Percentiles rank a stretch among this genome's conserved stretches.
These are phyloP conservation scores for Clonostachys rhizophaga DNA, from an alignment of 2,329 filamentous ascomycete genomes.

Conservation along the genomic window DNA sequence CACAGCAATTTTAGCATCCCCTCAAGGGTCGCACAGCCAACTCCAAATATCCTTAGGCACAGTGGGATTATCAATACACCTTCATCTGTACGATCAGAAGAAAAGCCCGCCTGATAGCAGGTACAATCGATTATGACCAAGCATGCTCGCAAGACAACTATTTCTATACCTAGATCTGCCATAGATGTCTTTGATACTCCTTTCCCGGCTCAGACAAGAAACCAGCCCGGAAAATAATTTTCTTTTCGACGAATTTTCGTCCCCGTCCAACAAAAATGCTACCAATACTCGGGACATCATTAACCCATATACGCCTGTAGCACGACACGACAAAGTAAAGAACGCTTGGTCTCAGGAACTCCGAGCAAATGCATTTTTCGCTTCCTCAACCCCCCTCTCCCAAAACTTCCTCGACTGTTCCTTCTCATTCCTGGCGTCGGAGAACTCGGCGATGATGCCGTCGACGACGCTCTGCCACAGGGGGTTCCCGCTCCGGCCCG, in stretches of 20 bases:
- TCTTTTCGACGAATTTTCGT: neutral
- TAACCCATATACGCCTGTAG: neutral
- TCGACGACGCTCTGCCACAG: constrained; percentile 79
- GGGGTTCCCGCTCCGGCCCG: constrained; percentile 64
- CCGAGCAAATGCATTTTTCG: constrained; percentile 33
- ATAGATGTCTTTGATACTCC: no score
- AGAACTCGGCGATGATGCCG: constrained; percentile 71
- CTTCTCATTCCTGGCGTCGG: constrained; percentile 41
- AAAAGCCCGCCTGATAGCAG: no score
- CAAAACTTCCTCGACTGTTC: constrained; percentile 27
- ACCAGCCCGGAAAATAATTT: neutral
- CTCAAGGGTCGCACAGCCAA: no score
- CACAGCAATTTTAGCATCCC: no score
- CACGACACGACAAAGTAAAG: neutral
- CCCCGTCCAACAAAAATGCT: neutral
- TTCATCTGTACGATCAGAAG: no score
- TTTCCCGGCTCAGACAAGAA: neutral
- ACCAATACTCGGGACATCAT: neutral
- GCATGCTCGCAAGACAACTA: no score
- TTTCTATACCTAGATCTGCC: no score
- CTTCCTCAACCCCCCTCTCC: constrained; percentile 16
- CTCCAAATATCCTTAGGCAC: no score
- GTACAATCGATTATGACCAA: no score
- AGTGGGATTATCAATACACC: no score
- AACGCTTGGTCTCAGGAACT: constrained; percentile 12